Evolutionary conservation across 331 rosid genomes (phyloP).

Genomic region (Arachis monticola): DNA sequence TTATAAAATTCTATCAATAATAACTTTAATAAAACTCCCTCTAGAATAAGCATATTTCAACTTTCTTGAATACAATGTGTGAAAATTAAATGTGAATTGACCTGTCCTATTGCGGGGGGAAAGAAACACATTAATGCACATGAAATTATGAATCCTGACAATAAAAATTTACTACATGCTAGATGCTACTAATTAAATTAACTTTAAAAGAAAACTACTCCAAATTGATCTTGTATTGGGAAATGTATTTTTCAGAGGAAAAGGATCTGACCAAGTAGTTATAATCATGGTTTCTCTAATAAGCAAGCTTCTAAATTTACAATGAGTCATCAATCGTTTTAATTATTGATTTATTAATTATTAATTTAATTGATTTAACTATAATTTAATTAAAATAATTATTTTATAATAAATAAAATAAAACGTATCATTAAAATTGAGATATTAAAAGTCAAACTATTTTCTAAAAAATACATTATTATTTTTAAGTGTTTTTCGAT

Average conservation of each 20-base stretch:
- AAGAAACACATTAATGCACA: conserved; percentile 39
- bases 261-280: conserved; percentile 13
- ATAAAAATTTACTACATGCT: neutral
- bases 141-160: conserved; percentile 36
- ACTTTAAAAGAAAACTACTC: neutral
- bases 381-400: no score
- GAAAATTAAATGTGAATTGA: conserved; percentile 43
- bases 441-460: no score
- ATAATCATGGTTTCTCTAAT: no score
- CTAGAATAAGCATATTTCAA: conserved; percentile 37
- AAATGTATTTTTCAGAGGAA: conserved; percentile 32
- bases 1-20: no score
- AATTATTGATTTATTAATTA: no score
- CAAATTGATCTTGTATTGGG: conserved; percentile 22
- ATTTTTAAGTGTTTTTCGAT: no score
- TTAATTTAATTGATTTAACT: no score
- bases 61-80: conserved; percentile 39
- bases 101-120: conserved; percentile 28
- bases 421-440: no score
- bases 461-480: no score
- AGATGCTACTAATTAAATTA: neutral
- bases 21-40: conserved; percentile 3
- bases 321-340: no score
- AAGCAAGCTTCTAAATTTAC: no score
- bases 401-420: no score